Conservation (phyloP, 2,329 filamentous ascomycete species). For the Zasmidium cellare region DNA sequence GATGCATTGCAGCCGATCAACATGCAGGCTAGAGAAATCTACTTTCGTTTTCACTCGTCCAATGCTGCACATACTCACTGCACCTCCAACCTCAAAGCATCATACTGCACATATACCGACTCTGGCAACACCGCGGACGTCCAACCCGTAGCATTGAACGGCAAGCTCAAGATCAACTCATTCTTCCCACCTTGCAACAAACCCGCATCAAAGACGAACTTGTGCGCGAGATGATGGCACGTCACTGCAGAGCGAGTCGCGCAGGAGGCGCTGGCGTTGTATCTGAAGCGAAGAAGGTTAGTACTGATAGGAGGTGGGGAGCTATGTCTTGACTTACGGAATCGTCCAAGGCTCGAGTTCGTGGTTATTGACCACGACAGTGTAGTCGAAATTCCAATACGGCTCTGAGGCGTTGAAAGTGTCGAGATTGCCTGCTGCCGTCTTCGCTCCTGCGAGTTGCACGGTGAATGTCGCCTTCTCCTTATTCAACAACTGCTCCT, state of each 20-base stretch:
- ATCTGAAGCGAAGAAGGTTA: conserved; percentile 35
- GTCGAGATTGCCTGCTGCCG: conserved; percentile 63
- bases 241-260: conserved; percentile 60
- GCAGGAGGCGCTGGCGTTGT: conserved; percentile 60
- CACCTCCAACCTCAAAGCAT: conserved; percentile 62
- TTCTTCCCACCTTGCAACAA: conserved; percentile 56
- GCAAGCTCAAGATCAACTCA: conserved; percentile 58
- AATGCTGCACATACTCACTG: conserved; percentile 29
- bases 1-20: too few relatives aligned
- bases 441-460: conserved; percentile 64
- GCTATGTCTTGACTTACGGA: conserved; percentile 54
- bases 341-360: conserved; percentile 56
- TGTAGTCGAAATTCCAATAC: conserved; percentile 55
- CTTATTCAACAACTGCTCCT: conserved; percentile 37
- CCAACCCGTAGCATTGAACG: conserved; percentile 59
- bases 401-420: conserved; percentile 55
- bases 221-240: conserved; percentile 63
- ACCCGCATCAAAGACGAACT: conserved; percentile 57
- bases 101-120: conserved; percentile 65
- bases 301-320: too few relatives aligned
- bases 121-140: conserved; percentile 58
- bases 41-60: not conserved
- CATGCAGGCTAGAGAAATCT: not conserved
- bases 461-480: conserved; percentile 60
- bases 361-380: conserved; percentile 49